Evolutionary conservation across 2,329 filamentous ascomycete species (phyloP), one percentile per base, ranked within the genome.

Genomic region (Fusarium goolgardi): DNA sequence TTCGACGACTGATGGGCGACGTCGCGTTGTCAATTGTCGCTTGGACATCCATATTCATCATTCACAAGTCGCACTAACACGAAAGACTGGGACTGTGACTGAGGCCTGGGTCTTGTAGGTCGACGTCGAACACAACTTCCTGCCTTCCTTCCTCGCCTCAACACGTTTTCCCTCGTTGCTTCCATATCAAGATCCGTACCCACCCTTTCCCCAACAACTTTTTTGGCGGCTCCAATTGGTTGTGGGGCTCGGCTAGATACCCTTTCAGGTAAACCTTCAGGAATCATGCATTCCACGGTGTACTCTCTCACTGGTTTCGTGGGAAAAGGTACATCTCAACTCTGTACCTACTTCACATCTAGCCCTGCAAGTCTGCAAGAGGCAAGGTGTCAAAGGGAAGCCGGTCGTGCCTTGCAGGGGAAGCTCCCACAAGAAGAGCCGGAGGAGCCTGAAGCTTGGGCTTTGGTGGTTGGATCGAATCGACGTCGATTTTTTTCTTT

Each of bases 181-280:
- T 55, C 31, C 52, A 46, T 47, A 23, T 46, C 51, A 43, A 53
- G 37, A 56, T 65, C 25, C 49, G 47, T 67, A 69, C 71, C 72
- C 71, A 70, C 63, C 64, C 66, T 49, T 71, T 74, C 74, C 74
- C 74, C 74, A 76, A 76, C 74, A 76, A 76, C 63, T 75, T 75
- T 70, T 70, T 67, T 60, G 50, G 57, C 55, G 67, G 58, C 65
- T 57, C 71, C 71, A 73, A 72, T 73, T 66, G 57, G 18, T 15
- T 45, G 55, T 59, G 58, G 56, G 57, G 51, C 51, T 46, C 65
- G 32, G 45, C 29, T 49, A 43, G 45, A 40, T 63, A 37, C 63
- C 46, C 53, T 63, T 69, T 58, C 45, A 45, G 58, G 62, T 44
- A 67, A 55, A 39, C 56, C 9, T 51, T 31, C 31, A 45, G 11